phyloP scores from a whole-genome alignment of 176 grass and related monocot genomes.

The Cymbopogon citratus region DNA sequence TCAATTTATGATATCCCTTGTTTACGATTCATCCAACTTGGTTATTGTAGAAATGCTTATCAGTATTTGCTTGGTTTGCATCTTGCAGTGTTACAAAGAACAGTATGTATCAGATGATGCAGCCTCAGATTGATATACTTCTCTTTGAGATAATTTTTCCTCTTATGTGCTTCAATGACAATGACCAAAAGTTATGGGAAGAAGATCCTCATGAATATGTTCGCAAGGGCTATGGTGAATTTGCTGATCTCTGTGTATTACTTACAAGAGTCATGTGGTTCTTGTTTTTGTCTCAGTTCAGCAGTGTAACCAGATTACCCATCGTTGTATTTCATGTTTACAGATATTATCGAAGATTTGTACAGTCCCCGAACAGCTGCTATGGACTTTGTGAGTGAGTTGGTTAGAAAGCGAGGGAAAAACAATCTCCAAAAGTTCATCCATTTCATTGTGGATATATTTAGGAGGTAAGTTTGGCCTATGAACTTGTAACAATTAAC shows the following conservation, averaged over 20 bases:
- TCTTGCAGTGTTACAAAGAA: slow-evolving; percentile 85
- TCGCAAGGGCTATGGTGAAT: slow-evolving; percentile 90
- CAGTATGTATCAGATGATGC: slow-evolving; percentile 91
- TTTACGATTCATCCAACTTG: not conserved
- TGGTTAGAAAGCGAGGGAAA: slow-evolving; percentile 89
- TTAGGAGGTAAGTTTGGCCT: slow-evolving; percentile 50
- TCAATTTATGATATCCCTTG: not conserved
- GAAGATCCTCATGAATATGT: slow-evolving; percentile 99
- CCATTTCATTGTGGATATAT: slow-evolving; percentile 87
- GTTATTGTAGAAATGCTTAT: not conserved
- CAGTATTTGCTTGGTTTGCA: slow-evolving; percentile 17
- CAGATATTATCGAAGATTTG: slow-evolving; percentile 94
- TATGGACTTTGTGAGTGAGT: slow-evolving; percentile 94
- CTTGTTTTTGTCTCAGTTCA: slow-evolving; percentile 2
- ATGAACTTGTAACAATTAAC: not conserved
- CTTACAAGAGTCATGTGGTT: not conserved
- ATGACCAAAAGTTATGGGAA: slow-evolving; percentile 86
- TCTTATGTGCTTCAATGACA: slow-evolving; percentile 97
- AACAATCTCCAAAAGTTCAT: slow-evolving; percentile 81
- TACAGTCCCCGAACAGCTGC: slow-evolving; percentile 91
- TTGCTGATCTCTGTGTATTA: slow-evolving; percentile 13
- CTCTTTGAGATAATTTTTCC: slow-evolving; percentile 95
- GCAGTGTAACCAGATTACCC: not conserved
- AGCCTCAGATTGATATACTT: slow-evolving; percentile 75
- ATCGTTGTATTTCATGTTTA: not conserved